Percentiles rank a stretch among this genome's conserved stretches.
phyloP scores from a whole-genome alignment of 495 filamentous ascomycete genomes.

The Penicillium arizonense region DNA sequence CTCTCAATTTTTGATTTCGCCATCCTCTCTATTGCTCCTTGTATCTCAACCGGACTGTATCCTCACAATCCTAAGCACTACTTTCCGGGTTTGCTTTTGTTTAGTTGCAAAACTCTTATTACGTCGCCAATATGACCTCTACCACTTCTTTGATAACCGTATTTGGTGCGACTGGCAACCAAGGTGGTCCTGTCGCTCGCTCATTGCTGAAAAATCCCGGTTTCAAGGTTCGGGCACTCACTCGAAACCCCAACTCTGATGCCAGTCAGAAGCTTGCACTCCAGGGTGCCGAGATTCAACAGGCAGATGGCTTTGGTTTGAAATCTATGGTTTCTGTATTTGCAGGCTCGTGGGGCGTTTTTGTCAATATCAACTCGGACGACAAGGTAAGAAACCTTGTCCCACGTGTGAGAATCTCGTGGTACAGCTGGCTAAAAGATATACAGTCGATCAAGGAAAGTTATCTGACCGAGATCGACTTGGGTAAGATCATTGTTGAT shows the following conservation, averaged over 20 bases:
- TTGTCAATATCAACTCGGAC: slow-evolving; percentile 35
- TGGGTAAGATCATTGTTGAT: slow-evolving; percentile 30
- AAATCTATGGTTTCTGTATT: slow-evolving; percentile 22
- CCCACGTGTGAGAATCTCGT: no score
- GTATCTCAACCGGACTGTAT: no score
- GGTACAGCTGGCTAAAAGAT: no score
- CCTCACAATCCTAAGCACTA: no score
- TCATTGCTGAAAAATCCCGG: slow-evolving; percentile 29
- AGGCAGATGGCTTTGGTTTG: slow-evolving; percentile 38
- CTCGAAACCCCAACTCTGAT: slow-evolving; percentile 37
- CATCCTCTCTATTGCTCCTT: no score
- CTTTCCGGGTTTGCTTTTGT: no score
- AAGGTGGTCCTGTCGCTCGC: slow-evolving; percentile 43
- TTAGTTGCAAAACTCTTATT: no score
- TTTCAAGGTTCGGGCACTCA: slow-evolving; percentile 39
- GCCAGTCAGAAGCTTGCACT: slow-evolving; percentile 32
- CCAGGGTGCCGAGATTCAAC: slow-evolving; percentile 48
- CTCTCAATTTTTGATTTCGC: no score
- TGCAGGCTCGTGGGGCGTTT: slow-evolving; percentile 24
- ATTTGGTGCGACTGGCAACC: slow-evolving; percentile 31
- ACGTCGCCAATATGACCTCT: no score
- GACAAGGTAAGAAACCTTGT: slow-evolving; percentile 18
- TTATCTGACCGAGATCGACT: slow-evolving; percentile 20
- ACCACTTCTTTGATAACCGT: no score
- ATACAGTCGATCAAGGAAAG: no score